Percentiles rank a stretch among this genome's conserved stretches.
Evolutionary conservation across 1,284 basidiomycete genomes (phyloP).

Genomic region (Leccinum angustisporum): DNA sequence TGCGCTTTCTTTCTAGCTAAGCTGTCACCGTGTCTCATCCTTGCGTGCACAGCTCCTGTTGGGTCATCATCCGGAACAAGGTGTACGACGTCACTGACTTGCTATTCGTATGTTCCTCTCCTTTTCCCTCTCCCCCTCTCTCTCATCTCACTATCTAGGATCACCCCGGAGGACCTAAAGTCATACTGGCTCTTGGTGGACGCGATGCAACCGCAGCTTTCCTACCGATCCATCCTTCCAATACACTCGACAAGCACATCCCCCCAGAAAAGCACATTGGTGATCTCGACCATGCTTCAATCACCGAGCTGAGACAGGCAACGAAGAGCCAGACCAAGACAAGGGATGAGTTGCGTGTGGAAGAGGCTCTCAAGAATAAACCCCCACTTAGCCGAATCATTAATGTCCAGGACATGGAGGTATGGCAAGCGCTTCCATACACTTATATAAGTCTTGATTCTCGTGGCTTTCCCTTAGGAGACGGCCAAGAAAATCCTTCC

Average conservation of each 20-base stretch:
- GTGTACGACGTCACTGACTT: slow-evolving; percentile 89
- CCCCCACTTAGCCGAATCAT: slow-evolving; percentile 70
- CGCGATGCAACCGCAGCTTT: slow-evolving; percentile 74
- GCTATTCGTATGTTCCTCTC: slow-evolving; percentile 48
- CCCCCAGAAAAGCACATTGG: slow-evolving; percentile 71
- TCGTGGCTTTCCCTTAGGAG: slow-evolving; percentile 36
- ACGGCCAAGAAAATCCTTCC: slow-evolving; percentile 67
- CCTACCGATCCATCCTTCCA: slow-evolving; percentile 71
- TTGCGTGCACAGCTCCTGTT: slow-evolving; percentile 60
- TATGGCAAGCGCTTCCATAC: slow-evolving; percentile 26
- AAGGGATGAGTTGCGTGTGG: slow-evolving; percentile 70
- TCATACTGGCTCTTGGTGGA: slow-evolving; percentile 82
- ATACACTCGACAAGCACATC: slow-evolving; percentile 67
- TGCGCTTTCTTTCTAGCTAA: slow-evolving; percentile 26
- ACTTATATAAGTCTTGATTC: background rate
- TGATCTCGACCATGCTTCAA: slow-evolving; percentile 55
- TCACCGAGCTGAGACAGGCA: slow-evolving; percentile 41
- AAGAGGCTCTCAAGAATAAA: slow-evolving; percentile 56
- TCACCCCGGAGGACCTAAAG: slow-evolving; percentile 79
- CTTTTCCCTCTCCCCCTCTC: background rate
- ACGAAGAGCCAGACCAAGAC: slow-evolving; percentile 51
- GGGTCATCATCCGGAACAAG: slow-evolving; percentile 80
- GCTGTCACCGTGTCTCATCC: background rate
- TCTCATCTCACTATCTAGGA: slow-evolving; percentile 43
- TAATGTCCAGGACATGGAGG: slow-evolving; percentile 80